Evolutionary conservation across 2,329 filamentous ascomycete genomes (phyloP), one percentile per base, ranked within the genome.

Genomic region (Ascochyta lentis): DNA sequence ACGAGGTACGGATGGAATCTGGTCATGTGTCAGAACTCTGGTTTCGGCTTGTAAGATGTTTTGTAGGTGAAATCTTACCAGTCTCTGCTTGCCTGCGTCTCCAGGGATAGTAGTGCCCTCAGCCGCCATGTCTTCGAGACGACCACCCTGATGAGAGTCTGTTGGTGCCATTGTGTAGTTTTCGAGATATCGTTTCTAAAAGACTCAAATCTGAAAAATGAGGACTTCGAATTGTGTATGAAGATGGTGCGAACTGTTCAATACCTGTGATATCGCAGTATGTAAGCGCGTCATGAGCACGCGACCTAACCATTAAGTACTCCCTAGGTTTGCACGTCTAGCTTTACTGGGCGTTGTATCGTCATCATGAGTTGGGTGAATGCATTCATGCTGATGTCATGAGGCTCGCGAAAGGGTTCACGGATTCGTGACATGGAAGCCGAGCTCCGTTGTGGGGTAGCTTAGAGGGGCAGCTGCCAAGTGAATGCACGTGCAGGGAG

Each of bases 1-100:
- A 6, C 79, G 77, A 23, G 81, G 75, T 2, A 79, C 76, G 3
- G 81, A 83, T 13, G 80, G 79, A 56, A 83, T 80, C 44, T 71
- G 71, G 5, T 2, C 13, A 3, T 10, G 12, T 43, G 24, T 50
- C 7, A 24, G 37, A 22, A 6, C 19, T 23, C 22, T 13, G 5
- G 2, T 24, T 15, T 6, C 2, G 19, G 12, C 12, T 6, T 24
- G 37, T 19, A 24, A 9, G 16, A 1, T 24, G 6, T 6, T 13
- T 40, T 23, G 8, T 12, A 23, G 22, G 19, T 6, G 16, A 4
- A 24, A 31, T 35, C 45, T 27, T 55, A 58, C 56, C 37, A 60
- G 16, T 35, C 77, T 77, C 60, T 75, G 71, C 24, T 76, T 71
- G 50, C 79, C 80, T 37, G 81, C 79, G 59, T 82, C 79, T 51